Conservation (phyloP, 2,329 filamentous ascomycete genomes). For the Clarireedia monteithiana region DNA sequence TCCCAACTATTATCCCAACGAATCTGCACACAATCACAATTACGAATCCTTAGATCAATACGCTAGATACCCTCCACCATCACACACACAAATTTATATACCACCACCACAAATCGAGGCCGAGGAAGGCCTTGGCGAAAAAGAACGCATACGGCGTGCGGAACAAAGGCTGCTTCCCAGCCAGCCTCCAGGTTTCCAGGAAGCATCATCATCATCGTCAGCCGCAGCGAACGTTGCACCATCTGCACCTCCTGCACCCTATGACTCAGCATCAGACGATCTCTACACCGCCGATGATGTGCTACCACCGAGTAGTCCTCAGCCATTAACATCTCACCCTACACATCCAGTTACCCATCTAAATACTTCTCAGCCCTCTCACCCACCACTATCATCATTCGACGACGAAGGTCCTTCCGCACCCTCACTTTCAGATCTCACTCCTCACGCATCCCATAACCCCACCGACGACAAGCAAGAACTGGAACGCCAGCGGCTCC, state of each 20-base stretch:
- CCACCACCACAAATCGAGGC: slow-evolving; percentile 52
- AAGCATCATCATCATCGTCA: slow-evolving; percentile 34
- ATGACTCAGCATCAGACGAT: slow-evolving; percentile 36
- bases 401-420: slow-evolving; percentile 15
- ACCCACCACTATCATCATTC: too few species aligned
- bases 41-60: slow-evolving; percentile 30
- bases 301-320: slow-evolving; percentile 24
- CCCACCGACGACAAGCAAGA: slow-evolving; percentile 63
- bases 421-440: slow-evolving; percentile 21
- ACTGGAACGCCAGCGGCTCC: slow-evolving; percentile 47
- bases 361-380: too few species aligned
- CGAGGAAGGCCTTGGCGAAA: slow-evolving; percentile 65
- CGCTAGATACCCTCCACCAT: slow-evolving; percentile 21
- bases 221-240: slow-evolving; percentile 30
- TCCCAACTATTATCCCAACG: slow-evolving; percentile 17
- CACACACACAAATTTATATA: slow-evolving; percentile 40
- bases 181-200: slow-evolving; percentile 50
- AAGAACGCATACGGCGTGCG: slow-evolving; percentile 68
- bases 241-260: slow-evolving; percentile 27
- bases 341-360: not conserved
- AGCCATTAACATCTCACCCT: slow-evolving; percentile 11
- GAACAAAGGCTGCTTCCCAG: slow-evolving; percentile 78
- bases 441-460: slow-evolving; percentile 16
- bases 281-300: slow-evolving; percentile 41
- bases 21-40: slow-evolving; percentile 23